phyloP scores from a whole-genome alignment of 2,329 filamentous ascomycete genomes.

The Epicoccum sorghinum region DNA sequence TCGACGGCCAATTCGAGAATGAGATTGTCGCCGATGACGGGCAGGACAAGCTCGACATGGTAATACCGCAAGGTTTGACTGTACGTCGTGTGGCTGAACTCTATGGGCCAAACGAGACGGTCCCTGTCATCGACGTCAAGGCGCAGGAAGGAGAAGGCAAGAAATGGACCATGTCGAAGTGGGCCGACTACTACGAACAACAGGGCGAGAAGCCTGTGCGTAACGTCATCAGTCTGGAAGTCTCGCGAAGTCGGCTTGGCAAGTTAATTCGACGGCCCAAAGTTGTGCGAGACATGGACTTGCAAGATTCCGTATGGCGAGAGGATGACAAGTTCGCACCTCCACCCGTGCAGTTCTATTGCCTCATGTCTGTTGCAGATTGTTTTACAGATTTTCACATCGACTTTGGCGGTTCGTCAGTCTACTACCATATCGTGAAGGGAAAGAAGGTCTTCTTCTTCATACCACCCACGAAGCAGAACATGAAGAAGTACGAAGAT shows the following conservation, averaged over 20 bases:
- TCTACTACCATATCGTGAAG: conserved; percentile 73
- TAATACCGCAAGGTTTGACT: conserved; percentile 68
- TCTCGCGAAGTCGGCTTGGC: conserved; percentile 68
- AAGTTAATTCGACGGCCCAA: conserved; percentile 67
- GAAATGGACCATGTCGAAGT: conserved; percentile 69
- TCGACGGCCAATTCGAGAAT: conserved; percentile 52
- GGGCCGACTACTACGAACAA: conserved; percentile 72
- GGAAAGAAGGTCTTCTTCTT: conserved; percentile 75
- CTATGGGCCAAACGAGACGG: conserved; percentile 65
- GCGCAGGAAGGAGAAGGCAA: conserved; percentile 70
- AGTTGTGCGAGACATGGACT: conserved; percentile 67
- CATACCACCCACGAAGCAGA: conserved; percentile 70
- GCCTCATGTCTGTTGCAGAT: conserved; percentile 73
- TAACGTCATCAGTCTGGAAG: conserved; percentile 73
- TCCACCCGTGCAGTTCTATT: conserved; percentile 71
- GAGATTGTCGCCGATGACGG: conserved; percentile 62
- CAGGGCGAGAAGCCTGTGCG: conserved; percentile 66
- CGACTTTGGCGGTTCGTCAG: conserved; percentile 73
- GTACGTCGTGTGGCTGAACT: conserved; percentile 68
- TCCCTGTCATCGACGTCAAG: conserved; percentile 73
- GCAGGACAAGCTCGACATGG: conserved; percentile 71
- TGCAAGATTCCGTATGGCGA: conserved; percentile 63
- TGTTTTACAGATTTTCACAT: conserved; percentile 76
- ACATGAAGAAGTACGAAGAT: conserved; percentile 73
- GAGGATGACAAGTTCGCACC: conserved; percentile 62